phyloP scores from a whole-genome alignment of 2,329 filamentous ascomycete species.

The Blastomyces gilchristii region DNA sequence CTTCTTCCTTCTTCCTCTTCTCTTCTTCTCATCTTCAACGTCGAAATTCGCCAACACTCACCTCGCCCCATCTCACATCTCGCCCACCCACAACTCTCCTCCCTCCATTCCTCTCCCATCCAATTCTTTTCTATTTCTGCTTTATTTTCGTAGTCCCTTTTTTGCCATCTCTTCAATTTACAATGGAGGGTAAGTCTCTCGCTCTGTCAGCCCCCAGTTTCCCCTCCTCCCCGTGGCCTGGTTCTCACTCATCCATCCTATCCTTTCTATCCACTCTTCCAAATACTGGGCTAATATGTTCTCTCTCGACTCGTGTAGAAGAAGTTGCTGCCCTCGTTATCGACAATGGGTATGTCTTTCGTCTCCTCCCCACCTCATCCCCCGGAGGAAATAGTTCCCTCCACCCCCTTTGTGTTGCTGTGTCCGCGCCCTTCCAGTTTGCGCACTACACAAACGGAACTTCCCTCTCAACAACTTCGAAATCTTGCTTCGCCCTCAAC shows the following conservation, averaged over 20 bases:
- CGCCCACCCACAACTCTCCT: constrained; percentile 14
- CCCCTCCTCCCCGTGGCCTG: constrained; percentile 10
- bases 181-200: constrained; percentile 55
- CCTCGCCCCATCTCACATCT: constrained; percentile 29
- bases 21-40: constrained; percentile 16
- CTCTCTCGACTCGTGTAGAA: constrained; percentile 53
- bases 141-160: constrained; percentile 15
- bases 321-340: constrained; percentile 99
- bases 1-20: constrained; percentile 13
- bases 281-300: constrained; percentile 34
- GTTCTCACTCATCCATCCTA: not conserved
- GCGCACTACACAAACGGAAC: not conserved
- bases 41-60: constrained; percentile 22
- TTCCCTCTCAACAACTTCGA: constrained; percentile 10
- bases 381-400: not conserved
- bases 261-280: constrained; percentile 8
- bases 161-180: constrained; percentile 22
- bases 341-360: constrained; percentile 97
- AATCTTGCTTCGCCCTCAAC: not conserved
- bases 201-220: constrained; percentile 17
- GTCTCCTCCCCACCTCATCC: constrained; percentile 21
- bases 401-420: not conserved
- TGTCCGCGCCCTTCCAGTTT: constrained; percentile 17
- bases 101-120: not conserved
- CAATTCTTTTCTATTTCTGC: not conserved